Conservation (phyloP, 2,329 filamentous ascomycete species). For the Epichloe amarillans region DNA sequence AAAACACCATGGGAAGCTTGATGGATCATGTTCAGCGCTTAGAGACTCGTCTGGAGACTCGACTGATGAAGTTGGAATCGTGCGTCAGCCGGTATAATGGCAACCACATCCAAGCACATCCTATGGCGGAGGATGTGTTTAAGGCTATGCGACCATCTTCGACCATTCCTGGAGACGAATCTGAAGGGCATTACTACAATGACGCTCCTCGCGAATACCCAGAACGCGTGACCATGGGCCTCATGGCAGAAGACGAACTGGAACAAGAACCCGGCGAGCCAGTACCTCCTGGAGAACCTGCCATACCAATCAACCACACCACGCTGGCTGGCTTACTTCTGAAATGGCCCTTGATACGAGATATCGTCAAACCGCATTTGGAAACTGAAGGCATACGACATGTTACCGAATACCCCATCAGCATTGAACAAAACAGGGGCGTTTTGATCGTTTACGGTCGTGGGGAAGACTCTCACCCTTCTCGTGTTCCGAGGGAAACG, state of each 20-base stretch:
- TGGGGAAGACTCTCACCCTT: slow-evolving; percentile 58
- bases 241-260: slow-evolving; percentile 32
- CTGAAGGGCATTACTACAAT: slow-evolving; percentile 9
- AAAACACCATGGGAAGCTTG: slow-evolving; percentile 23
- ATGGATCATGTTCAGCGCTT: slow-evolving; percentile 25
- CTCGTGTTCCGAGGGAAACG: slow-evolving; percentile 31
- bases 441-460: slow-evolving; percentile 63
- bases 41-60: slow-evolving; percentile 26
- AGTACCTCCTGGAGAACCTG: slow-evolving; percentile 45
- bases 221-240: slow-evolving; percentile 14
- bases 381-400: slow-evolving; percentile 36
- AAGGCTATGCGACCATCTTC: slow-evolving; percentile 13
- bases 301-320: slow-evolving; percentile 75
- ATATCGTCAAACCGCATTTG: slow-evolving; percentile 43
- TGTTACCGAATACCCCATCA: slow-evolving; percentile 61
- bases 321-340: slow-evolving; percentile 79
- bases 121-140: slow-evolving; percentile 17
- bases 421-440: slow-evolving; percentile 60
- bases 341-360: slow-evolving; percentile 53
- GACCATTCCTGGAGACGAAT: slow-evolving; percentile 5
- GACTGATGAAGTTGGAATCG: slow-evolving; percentile 22
- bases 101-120: slow-evolving; percentile 14
- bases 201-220: slow-evolving; percentile 16
- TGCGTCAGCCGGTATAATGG: slow-evolving; percentile 8
- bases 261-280: slow-evolving; percentile 38